Evolutionary conservation across 495 filamentous ascomycete genomes (phyloP).

Genomic region (Lasiosphaeria ovina): DNA sequence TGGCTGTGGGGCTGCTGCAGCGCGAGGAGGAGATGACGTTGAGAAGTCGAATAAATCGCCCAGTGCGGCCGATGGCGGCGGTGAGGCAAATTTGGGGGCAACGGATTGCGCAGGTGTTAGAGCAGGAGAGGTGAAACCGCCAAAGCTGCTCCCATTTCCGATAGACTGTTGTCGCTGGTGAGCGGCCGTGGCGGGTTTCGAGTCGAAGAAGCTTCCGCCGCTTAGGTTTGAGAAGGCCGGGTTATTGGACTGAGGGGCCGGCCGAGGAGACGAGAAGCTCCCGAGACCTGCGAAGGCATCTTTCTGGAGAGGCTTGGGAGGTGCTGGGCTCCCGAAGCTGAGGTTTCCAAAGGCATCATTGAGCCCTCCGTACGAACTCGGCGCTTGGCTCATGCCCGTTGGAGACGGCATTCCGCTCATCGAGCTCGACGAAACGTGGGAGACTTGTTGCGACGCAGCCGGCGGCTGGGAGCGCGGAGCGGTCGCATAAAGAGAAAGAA

Average conservation of each 20-base stretch:
- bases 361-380: constrained; percentile 65
- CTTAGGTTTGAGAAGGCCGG: constrained; percentile 55
- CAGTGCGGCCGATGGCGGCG: constrained; percentile 51
- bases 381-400: constrained; percentile 39
- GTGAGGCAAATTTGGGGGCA: constrained; percentile 40
- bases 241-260: constrained; percentile 53
- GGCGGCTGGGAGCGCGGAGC: constrained; percentile 67
- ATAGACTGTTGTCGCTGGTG: constrained; percentile 49
- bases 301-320: constrained; percentile 51
- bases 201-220: constrained; percentile 79
- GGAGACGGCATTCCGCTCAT: constrained; percentile 58
- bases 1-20: constrained; percentile 46
- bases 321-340: constrained; percentile 60
- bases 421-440: constrained; percentile 38
- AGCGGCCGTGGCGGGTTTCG: constrained; percentile 57
- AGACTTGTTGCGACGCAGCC: constrained; percentile 49
- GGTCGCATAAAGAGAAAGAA: constrained; percentile 90
- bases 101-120: constrained; percentile 40
- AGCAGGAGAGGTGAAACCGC: constrained; percentile 53
- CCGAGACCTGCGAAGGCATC: constrained; percentile 72
- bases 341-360: constrained; percentile 86
- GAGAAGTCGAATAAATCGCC: constrained; percentile 83
- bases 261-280: constrained; percentile 54
- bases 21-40: constrained; percentile 31
- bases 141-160: constrained; percentile 48